Evolutionary conservation across 1,284 basidiomycete genomes (phyloP).

Genomic region (Ganoderma leucocontextum): DNA sequence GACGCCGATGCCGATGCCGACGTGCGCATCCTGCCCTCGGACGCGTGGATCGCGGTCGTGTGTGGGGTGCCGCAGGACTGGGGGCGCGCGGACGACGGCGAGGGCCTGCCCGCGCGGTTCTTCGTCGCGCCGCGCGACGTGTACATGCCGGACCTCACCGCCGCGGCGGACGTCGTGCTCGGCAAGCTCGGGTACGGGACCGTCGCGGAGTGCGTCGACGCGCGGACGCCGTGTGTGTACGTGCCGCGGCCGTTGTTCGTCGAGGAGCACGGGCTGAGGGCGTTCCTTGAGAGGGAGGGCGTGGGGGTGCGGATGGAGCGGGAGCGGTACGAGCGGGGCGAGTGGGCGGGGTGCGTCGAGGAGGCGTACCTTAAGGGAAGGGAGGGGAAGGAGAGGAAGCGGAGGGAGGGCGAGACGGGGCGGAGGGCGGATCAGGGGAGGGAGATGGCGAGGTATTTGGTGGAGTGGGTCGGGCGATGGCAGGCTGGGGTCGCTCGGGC

Average conservation of each 20-base stretch:
- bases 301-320: constrained; percentile 72
- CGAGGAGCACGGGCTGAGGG: constrained; percentile 77
- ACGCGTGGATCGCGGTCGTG: constrained; percentile 79
- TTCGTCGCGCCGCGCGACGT: constrained; percentile 78
- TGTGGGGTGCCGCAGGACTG: constrained; percentile 75
- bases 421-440: constrained; percentile 52
- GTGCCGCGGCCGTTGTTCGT: constrained; percentile 81
- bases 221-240: constrained; percentile 77
- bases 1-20: constrained; percentile 31
- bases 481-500: constrained; percentile 27
- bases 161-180: constrained; percentile 76
- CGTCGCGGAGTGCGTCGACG: constrained; percentile 76
- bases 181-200: constrained; percentile 82
- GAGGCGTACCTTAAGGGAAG: constrained; percentile 61
- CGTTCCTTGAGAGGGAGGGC: constrained; percentile 66
- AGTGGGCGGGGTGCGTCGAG: constrained; percentile 67
- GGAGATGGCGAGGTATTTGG: constrained; percentile 57
- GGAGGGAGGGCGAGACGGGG: constrained; percentile 50
- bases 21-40: constrained; percentile 63
- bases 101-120: constrained; percentile 70
- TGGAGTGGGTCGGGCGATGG: constrained; percentile 58
- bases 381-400: constrained; percentile 52
- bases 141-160: constrained; percentile 84
- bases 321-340: constrained; percentile 69
- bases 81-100: constrained; percentile 49